Percentiles rank a stretch among this genome's conserved stretches.
Evolutionary conservation across 306 rosid genomes (phyloP).

Genomic region (Chamaecrista fasciculata): DNA sequence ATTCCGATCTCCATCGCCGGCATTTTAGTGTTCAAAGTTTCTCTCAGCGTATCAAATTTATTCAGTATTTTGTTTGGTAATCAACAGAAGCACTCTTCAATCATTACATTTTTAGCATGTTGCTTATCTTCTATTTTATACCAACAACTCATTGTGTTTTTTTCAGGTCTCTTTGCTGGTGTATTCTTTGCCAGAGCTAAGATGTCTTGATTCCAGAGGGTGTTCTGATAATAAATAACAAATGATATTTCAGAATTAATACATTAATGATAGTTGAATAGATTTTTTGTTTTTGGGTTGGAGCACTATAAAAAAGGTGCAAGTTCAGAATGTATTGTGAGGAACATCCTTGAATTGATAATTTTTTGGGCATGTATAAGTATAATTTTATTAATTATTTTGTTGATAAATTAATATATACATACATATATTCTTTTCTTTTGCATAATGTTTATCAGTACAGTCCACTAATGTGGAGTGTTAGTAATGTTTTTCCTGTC

Average conservation of each 20-base stretch:
- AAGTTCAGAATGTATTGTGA: no score
- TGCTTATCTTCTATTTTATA: neutral
- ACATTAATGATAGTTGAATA: constrained; percentile 6
- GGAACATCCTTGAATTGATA: no score
- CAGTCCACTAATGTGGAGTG: no score
- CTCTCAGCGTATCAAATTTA: constrained; percentile 58
- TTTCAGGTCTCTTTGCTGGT: constrained; percentile 88
- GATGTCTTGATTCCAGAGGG: constrained; percentile 48
- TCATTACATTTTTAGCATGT: neutral
- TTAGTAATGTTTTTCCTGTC: no score
- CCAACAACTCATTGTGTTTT: constrained; percentile 1
- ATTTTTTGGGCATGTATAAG: no score
- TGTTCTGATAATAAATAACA: neutral
- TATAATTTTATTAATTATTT: no score
- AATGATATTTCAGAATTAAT: constrained; percentile 21
- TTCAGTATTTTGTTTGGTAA: constrained; percentile 90
- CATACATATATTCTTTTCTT: no score
- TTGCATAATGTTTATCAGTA: no score
- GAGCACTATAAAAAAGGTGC: no score
- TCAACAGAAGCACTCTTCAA: neutral
- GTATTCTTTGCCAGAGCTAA: constrained; percentile 80
- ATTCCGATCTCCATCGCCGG: constrained; percentile 87
- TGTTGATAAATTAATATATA: no score
- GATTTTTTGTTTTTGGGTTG: no score
- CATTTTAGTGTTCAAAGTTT: constrained; percentile 69